These are phyloP conservation scores for Tolypocladium cylindrosporum DNA, from an alignment of 2,329 filamentous ascomycete genomes.

Conservation along the genomic window DNA sequence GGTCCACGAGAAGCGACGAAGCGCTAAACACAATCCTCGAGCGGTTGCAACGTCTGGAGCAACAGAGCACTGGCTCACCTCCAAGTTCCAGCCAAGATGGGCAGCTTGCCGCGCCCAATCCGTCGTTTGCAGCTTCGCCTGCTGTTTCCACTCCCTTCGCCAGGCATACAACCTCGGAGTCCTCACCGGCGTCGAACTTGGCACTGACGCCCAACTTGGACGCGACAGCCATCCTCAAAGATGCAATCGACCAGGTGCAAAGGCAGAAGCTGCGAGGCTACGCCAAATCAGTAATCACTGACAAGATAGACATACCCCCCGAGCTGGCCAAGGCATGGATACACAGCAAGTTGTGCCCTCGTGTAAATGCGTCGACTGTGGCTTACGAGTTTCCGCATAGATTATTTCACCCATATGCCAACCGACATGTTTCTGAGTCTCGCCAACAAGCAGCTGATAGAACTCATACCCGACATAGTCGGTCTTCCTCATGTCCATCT, in stretches of 20 bases:
- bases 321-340: constrained; percentile 18
- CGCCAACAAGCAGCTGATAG: constrained; percentile 15
- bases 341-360: constrained; percentile 6
- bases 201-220: constrained; percentile 8
- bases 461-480: constrained; percentile 19
- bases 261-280: constrained; percentile 12
- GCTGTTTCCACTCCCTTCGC: neutral
- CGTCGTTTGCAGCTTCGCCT: neutral
- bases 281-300: constrained; percentile 11
- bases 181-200: neutral
- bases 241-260: constrained; percentile 18
- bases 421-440: constrained; percentile 18
- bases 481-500: constrained; percentile 17
- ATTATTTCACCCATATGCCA: constrained; percentile 18
- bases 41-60: constrained; percentile 18
- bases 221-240: constrained; percentile 14
- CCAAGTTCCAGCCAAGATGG: neutral
- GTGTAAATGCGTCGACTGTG: neutral
- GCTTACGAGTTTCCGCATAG: constrained; percentile 3
- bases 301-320: constrained; percentile 13
- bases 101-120: neutral
- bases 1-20: neutral
- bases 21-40: constrained; percentile 14
- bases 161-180: neutral
- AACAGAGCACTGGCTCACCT: neutral